Evolutionary conservation across 2,329 filamentous ascomycete species (phyloP), one percentile per base, ranked within the genome.

Genomic region (Polychaeton citri): DNA sequence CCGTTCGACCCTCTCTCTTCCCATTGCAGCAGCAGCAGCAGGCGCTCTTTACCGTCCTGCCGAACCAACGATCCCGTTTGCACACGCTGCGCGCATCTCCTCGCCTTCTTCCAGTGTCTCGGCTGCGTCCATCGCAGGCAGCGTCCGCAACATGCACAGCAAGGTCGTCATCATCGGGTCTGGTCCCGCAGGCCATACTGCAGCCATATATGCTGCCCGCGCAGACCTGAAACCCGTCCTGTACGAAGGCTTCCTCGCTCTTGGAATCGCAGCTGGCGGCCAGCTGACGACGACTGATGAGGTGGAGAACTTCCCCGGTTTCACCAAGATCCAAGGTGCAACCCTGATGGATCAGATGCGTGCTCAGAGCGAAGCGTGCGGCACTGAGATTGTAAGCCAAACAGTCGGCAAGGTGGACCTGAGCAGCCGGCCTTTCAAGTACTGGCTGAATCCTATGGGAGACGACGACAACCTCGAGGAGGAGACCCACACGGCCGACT

Each of bases 271-370:
- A 5, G 85, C 90, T 31, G 90, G 90, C 49, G 90, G 90, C 39
- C 90, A 98, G 71, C 72, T 98, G 49, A 98, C 92, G 37, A 98
- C 92, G 18, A 98, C 90, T 37, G 96, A 93, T 53, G 92, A 98
- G 49, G 78, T 98, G 41, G 90, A 98, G 70, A 98, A 98, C 73
- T 98, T 81, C 64, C 90, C 90, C 18, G 90, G 90, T 33, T 98
- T 96, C 67, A 81, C 83, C 53, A 74, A 83, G 51, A 86, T 98
- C 59, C 81, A 85, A 63, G 90, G 90, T 47, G 64, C 73, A 38
- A 80, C 85, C 54, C 69, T 98, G 47, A 98, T 98, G 90, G 88
- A 95, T 49, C 75, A 79, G 60, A 96, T 98, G 88, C 81, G 81
- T 61, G 75, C 72, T 42, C 90, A 98, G 64, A 94, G 86, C 40